Percentiles rank a stretch among this genome's conserved stretches.
These are phyloP conservation scores for Mycena sp. DNA, from an alignment of 1,284 basidiomycete genomes.

Conservation along the genomic window DNA sequence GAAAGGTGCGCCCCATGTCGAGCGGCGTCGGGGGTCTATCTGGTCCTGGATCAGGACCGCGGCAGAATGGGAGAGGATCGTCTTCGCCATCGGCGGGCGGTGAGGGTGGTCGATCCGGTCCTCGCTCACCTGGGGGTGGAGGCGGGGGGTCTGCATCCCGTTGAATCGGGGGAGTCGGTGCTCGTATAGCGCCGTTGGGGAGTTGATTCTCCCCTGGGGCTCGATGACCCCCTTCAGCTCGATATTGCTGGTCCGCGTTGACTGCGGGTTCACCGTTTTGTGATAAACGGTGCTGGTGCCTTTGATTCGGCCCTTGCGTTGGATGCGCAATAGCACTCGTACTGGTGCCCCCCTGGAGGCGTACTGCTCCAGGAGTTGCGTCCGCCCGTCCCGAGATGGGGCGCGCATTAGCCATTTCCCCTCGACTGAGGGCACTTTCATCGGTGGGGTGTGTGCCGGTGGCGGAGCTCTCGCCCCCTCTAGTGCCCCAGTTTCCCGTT, in stretches of 20 bases:
- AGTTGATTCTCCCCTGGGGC: background rate
- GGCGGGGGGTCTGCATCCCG: background rate
- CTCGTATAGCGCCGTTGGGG: background rate
- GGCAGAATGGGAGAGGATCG: too few relatives aligned
- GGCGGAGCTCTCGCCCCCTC: constrained; percentile 20
- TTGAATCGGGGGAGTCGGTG: background rate
- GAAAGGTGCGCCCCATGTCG: background rate
- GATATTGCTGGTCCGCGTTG: background rate
- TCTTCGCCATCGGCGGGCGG: too few relatives aligned
- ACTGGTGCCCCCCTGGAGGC: constrained; percentile 14
- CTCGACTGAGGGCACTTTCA: constrained; percentile 13
- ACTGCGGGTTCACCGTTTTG: background rate
- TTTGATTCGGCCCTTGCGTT: constrained; percentile 1
- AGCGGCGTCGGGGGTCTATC: background rate
- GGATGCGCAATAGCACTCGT: constrained; percentile 2
- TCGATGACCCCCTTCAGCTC: background rate
- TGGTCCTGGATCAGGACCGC: too few relatives aligned
- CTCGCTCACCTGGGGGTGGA: background rate
- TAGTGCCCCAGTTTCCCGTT: constrained; percentile 5
- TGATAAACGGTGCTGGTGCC: background rate
- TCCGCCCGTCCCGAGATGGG: background rate
- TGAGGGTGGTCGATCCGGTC: background rate
- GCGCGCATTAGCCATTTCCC: constrained; percentile 5
- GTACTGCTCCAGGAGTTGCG: constrained; percentile 15
- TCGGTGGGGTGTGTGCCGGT: constrained; percentile 12